Conservation (phyloP, 129 eudicot species). For the Lactuca sativa region DNA sequence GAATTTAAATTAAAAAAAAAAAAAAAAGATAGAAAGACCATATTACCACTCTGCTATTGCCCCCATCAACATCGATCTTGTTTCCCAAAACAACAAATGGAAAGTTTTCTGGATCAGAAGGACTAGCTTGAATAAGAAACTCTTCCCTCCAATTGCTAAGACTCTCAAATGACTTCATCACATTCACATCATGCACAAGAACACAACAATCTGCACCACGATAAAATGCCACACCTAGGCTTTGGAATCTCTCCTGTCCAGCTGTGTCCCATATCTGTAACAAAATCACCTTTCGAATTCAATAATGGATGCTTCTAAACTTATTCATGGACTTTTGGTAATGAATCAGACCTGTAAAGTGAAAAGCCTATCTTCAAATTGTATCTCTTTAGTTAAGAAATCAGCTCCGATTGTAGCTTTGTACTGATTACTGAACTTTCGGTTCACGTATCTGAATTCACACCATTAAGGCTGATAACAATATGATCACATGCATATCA, state of each 20-base stretch:
- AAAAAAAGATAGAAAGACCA: not conserved
- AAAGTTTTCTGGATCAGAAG: conserved; percentile 58
- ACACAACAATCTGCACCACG: conserved; percentile 65
- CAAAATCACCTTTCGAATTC: not conserved
- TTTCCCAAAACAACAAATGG: conserved; percentile 60
- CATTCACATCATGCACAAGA: conserved; percentile 60
- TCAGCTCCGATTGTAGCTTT: conserved; percentile 62
- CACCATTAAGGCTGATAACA: conserved; percentile 28
- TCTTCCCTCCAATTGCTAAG: conserved; percentile 60
- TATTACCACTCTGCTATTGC: conserved; percentile 64
- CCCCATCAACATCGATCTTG: conserved; percentile 64
- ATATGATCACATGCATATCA: not conserved
- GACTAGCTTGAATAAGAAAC: conserved; percentile 55
- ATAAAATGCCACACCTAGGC: conserved; percentile 60
- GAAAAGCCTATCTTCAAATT: conserved; percentile 52
- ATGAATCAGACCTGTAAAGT: conserved; percentile 46
- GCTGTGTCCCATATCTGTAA: conserved; percentile 64
- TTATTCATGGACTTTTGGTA: not conserved
- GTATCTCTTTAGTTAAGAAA: conserved; percentile 50
- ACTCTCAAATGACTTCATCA: conserved; percentile 54
- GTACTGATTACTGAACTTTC: conserved; percentile 53
- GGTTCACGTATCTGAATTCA: conserved; percentile 45
- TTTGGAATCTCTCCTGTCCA: conserved; percentile 60
- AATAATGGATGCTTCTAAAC: not conserved
- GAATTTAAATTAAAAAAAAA: not conserved